Evolutionary conservation across 2,329 filamentous ascomycete species (phyloP), one percentile per base, ranked within the genome.

Genomic region (Bertia moriformis): DNA sequence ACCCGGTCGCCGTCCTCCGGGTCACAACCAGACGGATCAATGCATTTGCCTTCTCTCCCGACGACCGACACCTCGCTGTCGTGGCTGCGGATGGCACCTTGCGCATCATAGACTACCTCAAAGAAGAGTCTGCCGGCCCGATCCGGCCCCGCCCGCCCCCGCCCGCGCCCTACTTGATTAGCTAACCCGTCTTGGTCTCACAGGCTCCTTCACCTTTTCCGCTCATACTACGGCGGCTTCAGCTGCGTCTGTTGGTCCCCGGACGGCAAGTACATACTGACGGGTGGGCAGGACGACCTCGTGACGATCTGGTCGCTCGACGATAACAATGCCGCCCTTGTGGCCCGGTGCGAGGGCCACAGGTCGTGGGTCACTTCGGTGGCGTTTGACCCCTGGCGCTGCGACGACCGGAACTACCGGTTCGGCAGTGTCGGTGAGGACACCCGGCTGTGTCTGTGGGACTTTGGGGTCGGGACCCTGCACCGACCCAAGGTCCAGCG

Each of bases 351-450:
- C 50, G 72, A 76, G 43, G 77, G 77, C 3, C 77, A 82, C 53
- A 71, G 76, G 40, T 78, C 73, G 5, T 82, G 75, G 75, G 76
- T 82, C 2, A 73, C 71, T 3, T 66, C 67, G 19, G 74, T 82
- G 38, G 73, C 75, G 19, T 82, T 81, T 46, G 77, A 82, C 49
- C 74, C 76, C 1, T 81, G 77, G 77, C 62, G 75, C 40, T 81
- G 77, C 49, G 77, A 82, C 49, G 73, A 78, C 48, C 65, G 73
- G 42, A 80, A 71, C 42, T 82, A 82, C 53, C 64, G 77, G n/a
- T 79, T 82, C 46, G 77, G 77, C 17, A 79, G 73, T 48, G 76
- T 82, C 2, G 77, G 77, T 14, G 76, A 81, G 46, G 77, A 82
- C 51, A 75, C 75, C 49, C 62, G 73, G 37, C 55, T 82, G n/a